phyloP scores from a whole-genome alignment of 441 rosid genomes.

The Cnidoscolus chayamansa region DNA sequence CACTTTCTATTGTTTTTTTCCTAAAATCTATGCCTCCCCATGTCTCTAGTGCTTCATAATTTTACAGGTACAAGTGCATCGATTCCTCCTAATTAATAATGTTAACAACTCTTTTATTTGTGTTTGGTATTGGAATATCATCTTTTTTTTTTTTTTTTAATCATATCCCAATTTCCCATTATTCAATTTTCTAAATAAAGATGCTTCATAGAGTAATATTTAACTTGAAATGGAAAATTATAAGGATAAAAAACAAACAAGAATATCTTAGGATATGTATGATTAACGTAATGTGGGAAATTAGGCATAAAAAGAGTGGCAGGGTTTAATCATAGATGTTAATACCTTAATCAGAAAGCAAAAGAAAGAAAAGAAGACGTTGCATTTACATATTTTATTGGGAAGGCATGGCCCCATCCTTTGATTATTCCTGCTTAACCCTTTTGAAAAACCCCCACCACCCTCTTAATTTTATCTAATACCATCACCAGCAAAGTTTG shows the following conservation, averaged over 20 bases:
- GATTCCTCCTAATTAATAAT: too few relatives aligned
- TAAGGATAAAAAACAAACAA: too few relatives aligned
- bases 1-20: neutral
- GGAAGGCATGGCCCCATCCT: conserved; percentile 29
- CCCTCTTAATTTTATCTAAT: conserved; percentile 30
- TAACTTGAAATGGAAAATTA: neutral
- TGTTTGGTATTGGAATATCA: too few relatives aligned
- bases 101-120: too few relatives aligned
- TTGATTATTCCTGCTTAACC: conserved; percentile 44
- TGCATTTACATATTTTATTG: conserved; percentile 26
- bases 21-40: too few relatives aligned
- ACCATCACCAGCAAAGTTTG: too few relatives aligned
- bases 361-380: conserved; percentile 33
- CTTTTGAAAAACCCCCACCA: conserved; percentile 54
- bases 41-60: too few relatives aligned
- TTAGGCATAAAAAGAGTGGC: too few relatives aligned
- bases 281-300: conserved; percentile 12
- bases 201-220: neutral
- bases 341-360: conserved; percentile 35
- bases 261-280: neutral
- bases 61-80: too few relatives aligned
- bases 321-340: conserved; percentile 10
- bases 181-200: too few relatives aligned
- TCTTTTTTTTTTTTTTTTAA: too few relatives aligned
- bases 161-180: too few relatives aligned